These are phyloP conservation scores for Pichia sp. DNA, from an alignment of 1,139 yeast genomes.

Conservation along the genomic window DNA sequence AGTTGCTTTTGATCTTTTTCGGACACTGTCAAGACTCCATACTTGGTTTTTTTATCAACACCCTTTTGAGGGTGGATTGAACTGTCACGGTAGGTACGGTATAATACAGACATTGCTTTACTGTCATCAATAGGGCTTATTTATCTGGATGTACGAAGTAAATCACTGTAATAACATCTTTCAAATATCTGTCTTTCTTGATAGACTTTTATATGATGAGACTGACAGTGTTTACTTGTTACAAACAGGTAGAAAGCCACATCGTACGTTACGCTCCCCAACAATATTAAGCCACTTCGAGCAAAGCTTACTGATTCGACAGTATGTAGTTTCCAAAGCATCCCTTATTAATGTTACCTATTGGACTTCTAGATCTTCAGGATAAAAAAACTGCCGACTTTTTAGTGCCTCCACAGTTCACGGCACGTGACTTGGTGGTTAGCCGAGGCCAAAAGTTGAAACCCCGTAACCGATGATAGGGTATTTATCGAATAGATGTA, in stretches of 20 bases:
- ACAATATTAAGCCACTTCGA: not conserved
- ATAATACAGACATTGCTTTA: constrained; percentile 10
- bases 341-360: too few relatives aligned
- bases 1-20: constrained; percentile 27
- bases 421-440: not conserved
- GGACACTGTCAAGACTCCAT: constrained; percentile 35
- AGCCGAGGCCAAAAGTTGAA: not conserved
- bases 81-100: constrained; percentile 13
- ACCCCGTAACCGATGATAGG: too few relatives aligned
- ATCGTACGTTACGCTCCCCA: not conserved
- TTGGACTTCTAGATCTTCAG: not conserved
- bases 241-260: not conserved
- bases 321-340: too few relatives aligned
- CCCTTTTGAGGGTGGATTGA: constrained; percentile 35
- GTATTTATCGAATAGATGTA: too few relatives aligned
- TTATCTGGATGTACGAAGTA: too few relatives aligned
- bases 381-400: not conserved
- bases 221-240: too few relatives aligned
- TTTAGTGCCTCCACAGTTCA: not conserved
- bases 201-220: too few relatives aligned
- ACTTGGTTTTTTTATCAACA: constrained; percentile 28
- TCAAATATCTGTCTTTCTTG: too few relatives aligned
- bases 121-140: too few relatives aligned
- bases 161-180: too few relatives aligned
- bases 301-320: not conserved